Evolutionary conservation across 805 yeast species (phyloP).

Genomic region (Jamesozyma gamospora): DNA sequence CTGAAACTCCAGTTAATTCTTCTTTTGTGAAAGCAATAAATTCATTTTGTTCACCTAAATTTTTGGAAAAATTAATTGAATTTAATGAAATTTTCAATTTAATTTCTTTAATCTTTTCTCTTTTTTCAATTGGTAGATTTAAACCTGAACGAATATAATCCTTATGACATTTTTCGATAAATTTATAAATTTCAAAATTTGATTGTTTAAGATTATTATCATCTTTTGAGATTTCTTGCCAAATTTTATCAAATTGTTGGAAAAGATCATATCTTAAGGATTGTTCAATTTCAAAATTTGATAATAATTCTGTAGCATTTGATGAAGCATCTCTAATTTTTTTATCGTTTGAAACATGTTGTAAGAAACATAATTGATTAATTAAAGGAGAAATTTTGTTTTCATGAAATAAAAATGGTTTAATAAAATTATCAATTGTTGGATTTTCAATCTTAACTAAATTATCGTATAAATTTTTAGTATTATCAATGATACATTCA

Average conservation of each 20-base stretch:
- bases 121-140: conserved; percentile 43
- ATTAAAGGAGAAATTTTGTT: conserved; percentile 38
- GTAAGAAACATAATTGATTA: conserved; percentile 55
- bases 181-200: conserved; percentile 47
- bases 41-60: conserved; percentile 63
- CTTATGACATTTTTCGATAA: conserved; percentile 45
- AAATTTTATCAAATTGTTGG: conserved; percentile 45
- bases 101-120: conserved; percentile 48
- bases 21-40: conserved; percentile 48
- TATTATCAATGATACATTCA: conserved; percentile 34
- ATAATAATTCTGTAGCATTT: conserved; percentile 48
- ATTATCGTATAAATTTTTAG: conserved; percentile 40
- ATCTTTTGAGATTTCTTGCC: conserved; percentile 29
- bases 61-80: conserved; percentile 48
- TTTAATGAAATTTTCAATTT: conserved; percentile 51
- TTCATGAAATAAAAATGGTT: conserved; percentile 42
- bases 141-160: conserved; percentile 63
- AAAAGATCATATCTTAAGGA: conserved; percentile 59
- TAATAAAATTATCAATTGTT: conserved; percentile 46
- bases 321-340: conserved; percentile 64
- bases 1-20: conserved; percentile 68
- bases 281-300: conserved; percentile 52
- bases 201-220: conserved; percentile 6
- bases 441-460: conserved; percentile 43
- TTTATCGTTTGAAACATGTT: conserved; percentile 57